These are phyloP conservation scores for Zygoascus tannicola DNA, from an alignment of 805 yeast species.

Conservation along the genomic window DNA sequence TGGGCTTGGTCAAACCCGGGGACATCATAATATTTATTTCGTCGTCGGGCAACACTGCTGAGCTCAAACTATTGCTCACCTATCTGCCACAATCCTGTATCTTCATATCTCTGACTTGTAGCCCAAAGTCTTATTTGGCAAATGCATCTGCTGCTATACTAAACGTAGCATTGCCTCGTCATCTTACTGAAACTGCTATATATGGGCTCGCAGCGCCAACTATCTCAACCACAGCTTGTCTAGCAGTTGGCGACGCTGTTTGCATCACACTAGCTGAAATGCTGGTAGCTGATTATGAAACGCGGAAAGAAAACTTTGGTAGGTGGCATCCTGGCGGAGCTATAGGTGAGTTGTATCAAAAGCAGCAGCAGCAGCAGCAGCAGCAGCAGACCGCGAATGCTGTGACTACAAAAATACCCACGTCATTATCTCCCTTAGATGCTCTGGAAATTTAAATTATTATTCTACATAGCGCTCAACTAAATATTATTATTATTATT, in stretches of 20 bases:
- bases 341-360: constrained; percentile 45
- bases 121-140: constrained; percentile 46
- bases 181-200: constrained; percentile 48
- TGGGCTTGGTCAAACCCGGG: constrained; percentile 54
- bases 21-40: constrained; percentile 60
- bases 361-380: no score
- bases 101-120: constrained; percentile 55
- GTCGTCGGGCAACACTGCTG: constrained; percentile 79
- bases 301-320: constrained; percentile 50
- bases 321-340: constrained; percentile 88
- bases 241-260: constrained; percentile 71
- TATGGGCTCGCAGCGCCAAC: constrained; percentile 88
- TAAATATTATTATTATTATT: no score
- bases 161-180: constrained; percentile 52
- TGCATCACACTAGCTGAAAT: constrained; percentile 65
- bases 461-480: no score
- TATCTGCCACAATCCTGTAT: constrained; percentile 49
- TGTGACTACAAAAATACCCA: no score
- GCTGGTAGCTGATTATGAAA: constrained; percentile 45
- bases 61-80: constrained; percentile 46
- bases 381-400: no score
- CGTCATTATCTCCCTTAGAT: no score
- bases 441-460: no score
- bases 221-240: constrained; percentile 65
- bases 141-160: constrained; percentile 44